These are phyloP conservation scores for Malus fusca DNA, from an alignment of 306 rosid species.

Conservation along the genomic window DNA sequence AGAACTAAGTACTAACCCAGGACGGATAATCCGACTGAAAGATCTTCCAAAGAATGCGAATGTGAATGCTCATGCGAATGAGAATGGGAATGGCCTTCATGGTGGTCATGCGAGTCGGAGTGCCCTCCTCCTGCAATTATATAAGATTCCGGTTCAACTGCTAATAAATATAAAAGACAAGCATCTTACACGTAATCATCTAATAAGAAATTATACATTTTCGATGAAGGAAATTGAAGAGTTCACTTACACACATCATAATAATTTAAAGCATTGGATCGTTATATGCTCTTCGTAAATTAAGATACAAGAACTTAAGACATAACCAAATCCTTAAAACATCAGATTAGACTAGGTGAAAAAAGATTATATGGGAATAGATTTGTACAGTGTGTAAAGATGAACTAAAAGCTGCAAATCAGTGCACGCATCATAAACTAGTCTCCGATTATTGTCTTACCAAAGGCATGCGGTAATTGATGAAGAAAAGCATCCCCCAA, in stretches of 20 bases:
- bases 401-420: neutral
- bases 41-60: constrained; percentile 82
- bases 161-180: neutral
- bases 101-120: constrained; percentile 51
- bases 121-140: constrained; percentile 60
- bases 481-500: constrained; percentile 98
- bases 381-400: neutral
- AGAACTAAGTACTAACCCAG: constrained; percentile 51
- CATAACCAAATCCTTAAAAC: neutral
- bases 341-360: neutral
- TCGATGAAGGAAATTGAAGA: neutral
- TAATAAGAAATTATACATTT: neutral
- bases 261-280: neutral
- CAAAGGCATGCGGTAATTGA: constrained; percentile 97
- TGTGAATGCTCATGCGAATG: constrained; percentile 48
- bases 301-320: neutral
- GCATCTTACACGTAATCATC: neutral
- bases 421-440: neutral
- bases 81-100: constrained; percentile 43
- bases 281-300: neutral
- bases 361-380: neutral
- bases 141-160: neutral
- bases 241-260: neutral
- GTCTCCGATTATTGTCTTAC: constrained; percentile 35
- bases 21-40: constrained; percentile 73